These are phyloP conservation scores for Aspergillus fructus DNA, from an alignment of 2,329 filamentous ascomycete genomes.

Conservation along the genomic window DNA sequence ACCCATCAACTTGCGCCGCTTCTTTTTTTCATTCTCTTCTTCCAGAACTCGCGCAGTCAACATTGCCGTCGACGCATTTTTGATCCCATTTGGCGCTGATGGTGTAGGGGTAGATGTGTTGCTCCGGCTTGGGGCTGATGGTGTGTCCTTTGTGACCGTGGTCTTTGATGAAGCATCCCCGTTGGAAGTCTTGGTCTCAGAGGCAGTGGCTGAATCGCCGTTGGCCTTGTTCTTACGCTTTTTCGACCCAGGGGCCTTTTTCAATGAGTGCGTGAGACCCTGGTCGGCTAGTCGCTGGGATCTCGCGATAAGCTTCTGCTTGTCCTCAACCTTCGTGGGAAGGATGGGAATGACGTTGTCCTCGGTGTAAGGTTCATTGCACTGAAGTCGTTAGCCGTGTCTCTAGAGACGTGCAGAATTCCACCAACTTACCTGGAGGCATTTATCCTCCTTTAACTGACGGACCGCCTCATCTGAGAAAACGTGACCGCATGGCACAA, in stretches of 20 bases:
- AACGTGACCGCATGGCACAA: slow-evolving; percentile 93
- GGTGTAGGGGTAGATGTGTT: slow-evolving; percentile 35
- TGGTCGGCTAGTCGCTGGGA: slow-evolving; percentile 67
- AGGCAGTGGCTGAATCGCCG: slow-evolving; percentile 31
- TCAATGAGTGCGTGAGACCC: slow-evolving; percentile 81
- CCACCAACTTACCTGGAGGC: slow-evolving; percentile 49
- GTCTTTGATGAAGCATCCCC: slow-evolving; percentile 33
- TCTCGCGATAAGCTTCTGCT: slow-evolving; percentile 65
- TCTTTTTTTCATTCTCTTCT: slow-evolving; percentile 81
- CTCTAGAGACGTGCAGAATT: not conserved
- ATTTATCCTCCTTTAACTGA: slow-evolving; percentile 68
- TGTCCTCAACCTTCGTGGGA: slow-evolving; percentile 68
- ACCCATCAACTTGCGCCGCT: slow-evolving; percentile 69
- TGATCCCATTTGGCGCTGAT: slow-evolving; percentile 63
- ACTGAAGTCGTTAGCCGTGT: slow-evolving; percentile 48
- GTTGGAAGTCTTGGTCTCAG: slow-evolving; percentile 35
- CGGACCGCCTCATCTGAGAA: slow-evolving; percentile 85
- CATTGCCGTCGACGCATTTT: slow-evolving; percentile 81
- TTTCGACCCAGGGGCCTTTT: slow-evolving; percentile 67
- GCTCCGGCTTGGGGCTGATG: slow-evolving; percentile 25
- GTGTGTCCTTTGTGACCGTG: slow-evolving; percentile 6
- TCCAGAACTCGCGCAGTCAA: slow-evolving; percentile 82
- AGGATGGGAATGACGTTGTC: slow-evolving; percentile 83
- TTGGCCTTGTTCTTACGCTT: slow-evolving; percentile 73
- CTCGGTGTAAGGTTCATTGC: slow-evolving; percentile 69